Conservation (phyloP, 495 filamentous ascomycete species). For the Copromyces sp. region DNA sequence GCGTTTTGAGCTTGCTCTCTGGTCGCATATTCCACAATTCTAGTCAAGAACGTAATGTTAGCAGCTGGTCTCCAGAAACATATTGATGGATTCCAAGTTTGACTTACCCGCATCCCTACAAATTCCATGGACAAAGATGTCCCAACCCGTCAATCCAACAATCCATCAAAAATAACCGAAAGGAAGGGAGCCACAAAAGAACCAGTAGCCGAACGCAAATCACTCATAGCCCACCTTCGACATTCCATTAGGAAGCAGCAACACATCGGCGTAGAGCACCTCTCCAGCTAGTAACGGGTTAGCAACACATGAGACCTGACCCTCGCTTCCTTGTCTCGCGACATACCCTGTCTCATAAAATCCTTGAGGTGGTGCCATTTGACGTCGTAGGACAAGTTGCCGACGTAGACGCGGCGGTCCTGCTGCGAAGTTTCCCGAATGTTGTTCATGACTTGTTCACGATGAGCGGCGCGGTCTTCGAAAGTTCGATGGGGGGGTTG, state of each 20-base stretch:
- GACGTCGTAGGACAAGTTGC: slow-evolving; percentile 97
- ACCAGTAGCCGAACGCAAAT: slow-evolving; percentile 59
- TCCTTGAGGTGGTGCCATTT: slow-evolving; percentile 99
- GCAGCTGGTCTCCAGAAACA: neutral
- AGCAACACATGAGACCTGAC: slow-evolving; percentile 8
- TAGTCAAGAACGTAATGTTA: slow-evolving; percentile 24
- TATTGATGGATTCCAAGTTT: neutral
- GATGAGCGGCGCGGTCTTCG: slow-evolving; percentile 75
- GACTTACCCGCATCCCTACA: slow-evolving; percentile 99
- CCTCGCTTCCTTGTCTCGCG: neutral
- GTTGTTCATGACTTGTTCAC: slow-evolving; percentile 92
- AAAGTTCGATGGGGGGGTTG: slow-evolving; percentile 59
- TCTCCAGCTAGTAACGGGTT: slow-evolving; percentile 67
- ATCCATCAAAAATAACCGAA: slow-evolving; percentile 72
- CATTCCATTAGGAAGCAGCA: slow-evolving; percentile 99
- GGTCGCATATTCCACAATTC: slow-evolving; percentile 99
- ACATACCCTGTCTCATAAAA: slow-evolving; percentile 98
- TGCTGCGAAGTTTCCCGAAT: slow-evolving; percentile 92
- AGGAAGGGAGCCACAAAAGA: slow-evolving; percentile 57
- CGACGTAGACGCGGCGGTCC: slow-evolving; percentile 98
- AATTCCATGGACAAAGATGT: slow-evolving; percentile 65
- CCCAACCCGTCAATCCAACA: slow-evolving; percentile 99
- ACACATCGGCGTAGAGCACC: slow-evolving; percentile 98
- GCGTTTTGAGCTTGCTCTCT: slow-evolving; percentile 98
- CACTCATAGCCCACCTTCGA: slow-evolving; percentile 98